Evolutionary conservation across 2,329 filamentous ascomycete genomes (phyloP).

Genomic region (Fulvia fulva): DNA sequence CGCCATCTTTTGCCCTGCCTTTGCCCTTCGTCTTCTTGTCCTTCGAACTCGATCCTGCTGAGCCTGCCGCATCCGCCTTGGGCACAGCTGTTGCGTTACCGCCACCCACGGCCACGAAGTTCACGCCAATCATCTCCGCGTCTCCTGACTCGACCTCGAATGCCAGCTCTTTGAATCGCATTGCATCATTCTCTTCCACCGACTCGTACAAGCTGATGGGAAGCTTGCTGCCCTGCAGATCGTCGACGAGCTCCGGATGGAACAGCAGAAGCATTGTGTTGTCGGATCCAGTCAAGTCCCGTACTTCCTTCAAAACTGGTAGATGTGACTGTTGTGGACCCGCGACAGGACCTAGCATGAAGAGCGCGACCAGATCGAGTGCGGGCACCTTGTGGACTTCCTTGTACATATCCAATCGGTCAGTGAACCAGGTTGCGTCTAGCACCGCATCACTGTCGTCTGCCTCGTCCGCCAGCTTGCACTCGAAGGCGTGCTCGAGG

Average conservation of each 20-base stretch:
- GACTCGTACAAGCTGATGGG: constrained; percentile 88
- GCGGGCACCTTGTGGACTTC: constrained; percentile 79
- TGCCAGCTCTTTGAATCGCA: constrained; percentile 77
- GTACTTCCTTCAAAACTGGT: constrained; percentile 71
- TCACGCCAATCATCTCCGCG: constrained; percentile 95
- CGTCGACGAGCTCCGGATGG: constrained; percentile 60
- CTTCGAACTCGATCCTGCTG: constrained; percentile 17
- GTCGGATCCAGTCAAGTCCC: constrained; percentile 56
- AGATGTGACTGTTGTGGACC: constrained; percentile 67
- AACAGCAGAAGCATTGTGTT: constrained; percentile 85
- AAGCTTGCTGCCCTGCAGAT: constrained; percentile 68
- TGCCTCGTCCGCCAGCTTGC: constrained; percentile 51
- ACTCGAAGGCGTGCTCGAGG: constrained; percentile 90
- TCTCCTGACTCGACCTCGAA: constrained; percentile 92
- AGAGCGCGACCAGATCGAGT: constrained; percentile 70
- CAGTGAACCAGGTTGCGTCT: constrained; percentile 67
- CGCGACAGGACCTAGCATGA: constrained; percentile 61
- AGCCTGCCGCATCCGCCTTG: constrained; percentile 18
- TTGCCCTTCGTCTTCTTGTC: constrained; percentile 36
- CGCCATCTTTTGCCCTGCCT: constrained; percentile 43
- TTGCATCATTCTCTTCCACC: constrained; percentile 66
- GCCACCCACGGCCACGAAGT: constrained; percentile 82
- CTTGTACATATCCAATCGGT: constrained; percentile 82
- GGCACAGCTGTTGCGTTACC: constrained; percentile 68
- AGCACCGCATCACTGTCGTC: constrained; percentile 58